Evolutionary conservation across 768 basidiomycete genomes (phyloP), one percentile per base, ranked within the genome.

Genomic region (Ephemerocybe angulata): DNA sequence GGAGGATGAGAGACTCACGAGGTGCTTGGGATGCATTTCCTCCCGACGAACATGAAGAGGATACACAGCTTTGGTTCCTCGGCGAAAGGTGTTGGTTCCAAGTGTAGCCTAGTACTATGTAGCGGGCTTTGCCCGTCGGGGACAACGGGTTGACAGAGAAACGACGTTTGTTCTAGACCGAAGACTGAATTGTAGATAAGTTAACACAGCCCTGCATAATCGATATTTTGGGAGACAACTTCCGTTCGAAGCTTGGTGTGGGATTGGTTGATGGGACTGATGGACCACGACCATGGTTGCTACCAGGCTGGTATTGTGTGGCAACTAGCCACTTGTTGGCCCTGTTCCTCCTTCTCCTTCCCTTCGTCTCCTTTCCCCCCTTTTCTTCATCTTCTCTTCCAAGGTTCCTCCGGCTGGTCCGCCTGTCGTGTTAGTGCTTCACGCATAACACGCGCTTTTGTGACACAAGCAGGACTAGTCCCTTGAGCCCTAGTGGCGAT

Each of bases 31-130:
- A 24, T 27, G 55, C 24, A 10, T 31, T 28, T n/a, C 28, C 71
- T 21, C 69, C 81, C 21, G 79, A 82, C 53, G 78, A 86, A 22
- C 66, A 69, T 11, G 83, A 87, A 60, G 84, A 82, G 61, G 70
- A 59, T 42, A 60, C 57, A 31, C 72, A 76, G 13, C 83, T 78
- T 58, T 87, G 86, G 82, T 82, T 86, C 60, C 67, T 84, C 31
- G 75, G 76, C 2, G 69, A 71, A 31, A 79, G 76, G 55, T 80
- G 77, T 50, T 90, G 89, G 88, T 91, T 87, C 74, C 79, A 83
- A 56, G 68, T 80, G 54, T 86, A 75, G 17, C 33, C 17, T 8
- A 35, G 17, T 35, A 35, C 33, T 8, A 8, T 8, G 17, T 35
- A 17, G 33, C 33, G 33, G 17, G 8, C 33, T 8, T 35, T 35